Evolutionary conservation across 1,284 basidiomycete genomes (phyloP).

Genomic region (Ganoderma boninense): DNA sequence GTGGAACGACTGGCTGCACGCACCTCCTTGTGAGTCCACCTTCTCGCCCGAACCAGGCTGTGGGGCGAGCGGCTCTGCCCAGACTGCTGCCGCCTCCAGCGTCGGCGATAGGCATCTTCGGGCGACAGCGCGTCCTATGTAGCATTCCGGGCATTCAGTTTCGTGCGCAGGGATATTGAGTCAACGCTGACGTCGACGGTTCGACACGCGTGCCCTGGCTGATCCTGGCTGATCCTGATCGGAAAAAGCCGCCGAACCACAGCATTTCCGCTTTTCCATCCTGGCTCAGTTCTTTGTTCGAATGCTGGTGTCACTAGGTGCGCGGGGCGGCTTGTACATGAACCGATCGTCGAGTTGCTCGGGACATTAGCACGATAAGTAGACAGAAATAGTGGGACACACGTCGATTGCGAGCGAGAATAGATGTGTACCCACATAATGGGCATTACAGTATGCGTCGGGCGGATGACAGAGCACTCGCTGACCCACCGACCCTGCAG

Average conservation of each 20-base stretch:
- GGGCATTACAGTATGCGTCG: neutral
- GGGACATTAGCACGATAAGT: neutral
- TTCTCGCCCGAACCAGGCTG: neutral
- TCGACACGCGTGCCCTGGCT: neutral
- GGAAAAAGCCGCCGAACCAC: neutral
- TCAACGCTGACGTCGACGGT: neutral
- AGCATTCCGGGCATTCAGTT: neutral
- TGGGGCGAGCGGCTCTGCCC: neutral
- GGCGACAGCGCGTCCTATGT: neutral
- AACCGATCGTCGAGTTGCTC: neutral
- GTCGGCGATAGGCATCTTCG: constrained; percentile 1
- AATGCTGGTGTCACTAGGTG: neutral
- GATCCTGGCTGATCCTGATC: neutral
- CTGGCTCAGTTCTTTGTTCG: neutral
- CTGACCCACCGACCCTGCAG: neutral
- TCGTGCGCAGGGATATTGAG: neutral
- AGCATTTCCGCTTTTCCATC: neutral
- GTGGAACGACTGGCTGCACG: neutral
- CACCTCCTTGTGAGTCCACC: neutral
- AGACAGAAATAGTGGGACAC: neutral
- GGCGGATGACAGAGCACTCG: neutral
- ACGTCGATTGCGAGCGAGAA: too few relatives aligned
- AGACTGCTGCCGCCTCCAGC: neutral
- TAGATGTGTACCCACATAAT: neutral
- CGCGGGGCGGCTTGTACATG: neutral